These are phyloP conservation scores for Cytospora leucostoma DNA, from an alignment of 2,329 filamentous ascomycete species.

Conservation along the genomic window DNA sequence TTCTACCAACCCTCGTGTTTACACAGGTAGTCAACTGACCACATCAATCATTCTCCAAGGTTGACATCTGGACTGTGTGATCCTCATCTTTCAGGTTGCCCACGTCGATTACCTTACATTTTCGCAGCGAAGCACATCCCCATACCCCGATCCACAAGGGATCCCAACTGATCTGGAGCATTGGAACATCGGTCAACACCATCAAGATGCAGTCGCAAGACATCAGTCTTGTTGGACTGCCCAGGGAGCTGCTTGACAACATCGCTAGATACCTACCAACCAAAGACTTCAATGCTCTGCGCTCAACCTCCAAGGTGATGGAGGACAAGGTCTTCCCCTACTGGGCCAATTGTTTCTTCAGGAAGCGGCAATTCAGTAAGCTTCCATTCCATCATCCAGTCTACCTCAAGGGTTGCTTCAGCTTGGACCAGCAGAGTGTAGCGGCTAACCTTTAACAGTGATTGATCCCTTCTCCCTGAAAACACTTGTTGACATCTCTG, in stretches of 20 bases:
- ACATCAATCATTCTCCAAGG: too few species aligned
- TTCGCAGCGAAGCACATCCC: too few species aligned
- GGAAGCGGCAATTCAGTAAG: slow-evolving; percentile 61
- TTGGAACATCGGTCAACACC: background rate
- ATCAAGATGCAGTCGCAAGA: slow-evolving; percentile 1
- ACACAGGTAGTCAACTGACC: too few species aligned
- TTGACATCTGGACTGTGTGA: too few species aligned
- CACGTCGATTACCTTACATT: too few species aligned
- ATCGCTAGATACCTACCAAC: slow-evolving; percentile 58
- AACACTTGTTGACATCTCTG: slow-evolving; percentile 54
- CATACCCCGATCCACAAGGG: too few species aligned
- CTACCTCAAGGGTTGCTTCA: background rate
- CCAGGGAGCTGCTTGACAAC: slow-evolving; percentile 59
- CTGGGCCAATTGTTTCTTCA: slow-evolving; percentile 65
- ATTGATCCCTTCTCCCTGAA: slow-evolving; percentile 47
- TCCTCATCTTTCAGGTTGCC: too few species aligned
- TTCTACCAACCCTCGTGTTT: too few species aligned
- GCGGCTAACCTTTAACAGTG: slow-evolving; percentile 36
- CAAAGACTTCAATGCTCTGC: slow-evolving; percentile 54
- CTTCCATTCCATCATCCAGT: slow-evolving; percentile 41
- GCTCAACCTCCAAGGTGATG: slow-evolving; percentile 55
- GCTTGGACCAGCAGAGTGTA: slow-evolving; percentile 29
- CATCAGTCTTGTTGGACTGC: slow-evolving; percentile 40
- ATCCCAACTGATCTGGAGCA: background rate
- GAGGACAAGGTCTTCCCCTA: slow-evolving; percentile 55